Percentiles rank a stretch among this genome's conserved stretches.
Evolutionary conservation across 371 early-diverging fungal species (phyloP).

Genomic region (Umbelopsis sp.): DNA sequence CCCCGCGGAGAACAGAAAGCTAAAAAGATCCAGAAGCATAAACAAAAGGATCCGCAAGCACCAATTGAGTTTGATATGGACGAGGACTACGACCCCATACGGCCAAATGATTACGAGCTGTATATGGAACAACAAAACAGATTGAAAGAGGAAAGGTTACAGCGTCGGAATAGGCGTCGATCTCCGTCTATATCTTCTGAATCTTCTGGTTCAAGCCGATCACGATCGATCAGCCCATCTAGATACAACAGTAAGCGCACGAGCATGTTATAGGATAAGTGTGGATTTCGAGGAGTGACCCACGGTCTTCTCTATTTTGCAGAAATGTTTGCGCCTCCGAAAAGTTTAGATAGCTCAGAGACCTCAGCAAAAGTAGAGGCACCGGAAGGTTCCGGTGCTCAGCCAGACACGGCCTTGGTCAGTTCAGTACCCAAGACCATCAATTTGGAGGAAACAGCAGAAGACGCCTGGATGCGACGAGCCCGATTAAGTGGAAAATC

Average conservation of each 20-base stretch:
- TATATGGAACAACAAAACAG: constrained; percentile 55
- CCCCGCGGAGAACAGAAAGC: constrained; percentile 20
- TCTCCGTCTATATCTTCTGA: constrained; percentile 35
- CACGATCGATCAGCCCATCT: constrained; percentile 29
- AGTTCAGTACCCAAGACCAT: constrained; percentile 21
- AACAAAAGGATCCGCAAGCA: constrained; percentile 31
- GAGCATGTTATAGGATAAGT: neutral
- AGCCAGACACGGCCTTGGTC: constrained; percentile 6
- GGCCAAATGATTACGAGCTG: constrained; percentile 65
- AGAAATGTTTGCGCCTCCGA: constrained; percentile 36
- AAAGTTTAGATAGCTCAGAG: constrained; percentile 26
- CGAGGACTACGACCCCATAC: constrained; percentile 64
- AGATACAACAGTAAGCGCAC: constrained; percentile 18
- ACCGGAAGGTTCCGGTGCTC: constrained; percentile 1
- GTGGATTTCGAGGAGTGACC: neutral
- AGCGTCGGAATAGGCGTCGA: constrained; percentile 5
- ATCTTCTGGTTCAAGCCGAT: constrained; percentile 31
- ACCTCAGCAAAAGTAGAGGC: neutral
- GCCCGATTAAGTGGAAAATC: constrained; percentile 43
- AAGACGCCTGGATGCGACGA: constrained; percentile 74
- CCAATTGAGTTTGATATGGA: constrained; percentile 44
- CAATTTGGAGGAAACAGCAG: constrained; percentile 60
- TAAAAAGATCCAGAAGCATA: constrained; percentile 26
- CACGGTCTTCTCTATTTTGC: neutral
- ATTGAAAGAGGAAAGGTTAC: constrained; percentile 27